Evolutionary conservation across 768 basidiomycete genomes (phyloP), one percentile per base, ranked within the genome.

Genomic region (Phylloporus sp.): DNA sequence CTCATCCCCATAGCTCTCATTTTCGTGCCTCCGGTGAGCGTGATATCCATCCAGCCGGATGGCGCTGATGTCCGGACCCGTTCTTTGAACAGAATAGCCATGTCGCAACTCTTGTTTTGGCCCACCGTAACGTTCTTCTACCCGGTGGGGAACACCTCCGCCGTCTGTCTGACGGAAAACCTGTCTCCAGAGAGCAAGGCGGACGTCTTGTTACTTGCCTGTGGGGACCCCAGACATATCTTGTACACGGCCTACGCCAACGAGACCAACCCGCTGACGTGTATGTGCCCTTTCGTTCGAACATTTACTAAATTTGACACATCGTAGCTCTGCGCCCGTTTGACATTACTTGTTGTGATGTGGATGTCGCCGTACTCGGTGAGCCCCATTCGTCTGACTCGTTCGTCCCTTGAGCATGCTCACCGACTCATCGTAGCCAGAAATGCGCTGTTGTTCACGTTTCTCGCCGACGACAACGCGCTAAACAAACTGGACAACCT

Each of bases 121-220:
- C 59, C 56, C 4, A 38, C 59, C 3, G 8, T 42, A n/a, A 59
- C 57, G 1, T 77, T 65, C 46, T 82, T 80, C 64, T 81, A 81
- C 56, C 74, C 80, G 0, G 69, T 80, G 8, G 81, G 81, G 22
- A 81, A 81, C 52, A 81, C 80, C 0, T 69, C 78, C 4, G 73
- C 81, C 1, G 61, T 75, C 4, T 76, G 67, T 49, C 62, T 82
- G 34, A 74, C 77, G 1, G 64, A 73, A 38, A 69, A 72, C 35
- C 52, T 81, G 7, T 49, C 74, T 35, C 73, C 75, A 1, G 77
- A 78, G 46, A 55, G 63, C 33, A 34, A 61, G 18, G 55, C 59
- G 11, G 45, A 58, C 6, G 1, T 80, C 15, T 66, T 82, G 8
- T 69, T 79, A 9, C 69, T 81, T 18, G 80, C 74, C 9, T 81